Base-by-base conservation (phyloP, 192 early-diverging fungal species). In the Dimargaris cristalligena region DNA sequence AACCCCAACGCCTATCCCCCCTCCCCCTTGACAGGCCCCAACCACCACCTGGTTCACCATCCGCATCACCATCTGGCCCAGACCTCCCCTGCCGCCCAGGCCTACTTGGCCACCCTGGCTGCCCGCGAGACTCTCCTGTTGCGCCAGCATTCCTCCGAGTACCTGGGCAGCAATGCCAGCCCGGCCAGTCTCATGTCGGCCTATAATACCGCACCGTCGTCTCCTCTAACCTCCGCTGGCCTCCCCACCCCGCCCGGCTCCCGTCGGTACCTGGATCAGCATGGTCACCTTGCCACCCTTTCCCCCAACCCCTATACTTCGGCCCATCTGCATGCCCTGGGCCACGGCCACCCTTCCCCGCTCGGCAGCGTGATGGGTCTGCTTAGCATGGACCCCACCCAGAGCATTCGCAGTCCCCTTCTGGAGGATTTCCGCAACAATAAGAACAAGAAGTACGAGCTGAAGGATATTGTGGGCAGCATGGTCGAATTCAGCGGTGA, bases 401-500 rank as follows among this genome's bases (percentile, higher is more conserved):
- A 82, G 59, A 80, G 78, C 13, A 75, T 84, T 52, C 83, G 94
- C 55, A 90, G 86, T 67, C 72, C 80, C n/a, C 65, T 94, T 46
- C 71, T 99, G 59, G 95, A 99, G 60, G 95, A 97, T 64, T 99
- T 99, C 71, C 79, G 95, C 65, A 89, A 87, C 70, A 93, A 92
- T 75, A 99, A 99, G 80, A 90, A 81, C 66, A 88, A 87, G 67
- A 95, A 93, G 74, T 95, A 90, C 70, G 95, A 99, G 71, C 75
- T 99, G 33, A 79, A 88, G 84, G 95, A 99, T 65, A 92, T 99
- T 74, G 79, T 78, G 45, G 87, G 85, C 26, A 81, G 83, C 67
- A 89, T 99, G 67, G 92, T 97, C 28, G 95, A 99, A 69, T 99
- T 99, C 63, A 94, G 91, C 68, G 88, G 90, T 60, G 95, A 99